A percentile compares a stretch with the other conserved stretches of the same genome.
Evolutionary conservation across 352 stramenopile genomes (phyloP).

Genomic region (Detonula confervacea): DNA sequence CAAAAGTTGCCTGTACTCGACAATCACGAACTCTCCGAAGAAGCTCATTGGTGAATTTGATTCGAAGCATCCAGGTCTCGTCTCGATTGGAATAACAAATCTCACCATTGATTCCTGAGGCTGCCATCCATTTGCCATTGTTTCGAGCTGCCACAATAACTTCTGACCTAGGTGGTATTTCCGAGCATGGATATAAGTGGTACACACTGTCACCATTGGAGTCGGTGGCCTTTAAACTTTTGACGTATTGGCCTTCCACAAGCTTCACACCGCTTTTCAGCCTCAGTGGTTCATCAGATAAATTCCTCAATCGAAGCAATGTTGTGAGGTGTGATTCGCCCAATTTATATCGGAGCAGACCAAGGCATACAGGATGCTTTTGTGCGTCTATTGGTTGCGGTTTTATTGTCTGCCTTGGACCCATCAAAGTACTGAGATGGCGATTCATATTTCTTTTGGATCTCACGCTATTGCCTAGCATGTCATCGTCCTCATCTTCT

Average conservation of each 20-base stretch:
- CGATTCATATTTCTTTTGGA: no score
- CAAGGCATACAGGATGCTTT: slow-evolving; percentile 32
- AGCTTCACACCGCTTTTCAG: slow-evolving; percentile 47
- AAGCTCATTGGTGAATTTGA: slow-evolving; percentile 30
- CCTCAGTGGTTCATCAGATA: slow-evolving; percentile 41
- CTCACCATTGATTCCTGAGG: slow-evolving; percentile 39
- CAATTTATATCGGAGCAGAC: slow-evolving; percentile 41
- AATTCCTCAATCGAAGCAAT: slow-evolving; percentile 36
- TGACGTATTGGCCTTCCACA: slow-evolving; percentile 38
- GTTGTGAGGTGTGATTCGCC: slow-evolving; percentile 43
- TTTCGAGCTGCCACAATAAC: slow-evolving; percentile 35
- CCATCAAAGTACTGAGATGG: no score
- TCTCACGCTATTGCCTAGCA: not conserved
- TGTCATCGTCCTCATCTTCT: slow-evolving; percentile 6
- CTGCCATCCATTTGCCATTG: slow-evolving; percentile 35
- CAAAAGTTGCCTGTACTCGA: not conserved
- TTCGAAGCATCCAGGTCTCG: slow-evolving; percentile 43
- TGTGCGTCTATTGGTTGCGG: slow-evolving; percentile 46
- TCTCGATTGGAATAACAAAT: slow-evolving; percentile 42
- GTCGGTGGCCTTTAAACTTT: slow-evolving; percentile 32
- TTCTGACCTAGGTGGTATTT: slow-evolving; percentile 46
- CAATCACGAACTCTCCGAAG: not conserved
- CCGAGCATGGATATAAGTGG: slow-evolving; percentile 41
- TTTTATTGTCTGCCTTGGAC: not conserved
- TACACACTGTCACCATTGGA: slow-evolving; percentile 28